Evolutionary conservation across 371 early-diverging fungal species (phyloP), one percentile per base, ranked within the genome.

Genomic region (Haplosporangium sp.): DNA sequence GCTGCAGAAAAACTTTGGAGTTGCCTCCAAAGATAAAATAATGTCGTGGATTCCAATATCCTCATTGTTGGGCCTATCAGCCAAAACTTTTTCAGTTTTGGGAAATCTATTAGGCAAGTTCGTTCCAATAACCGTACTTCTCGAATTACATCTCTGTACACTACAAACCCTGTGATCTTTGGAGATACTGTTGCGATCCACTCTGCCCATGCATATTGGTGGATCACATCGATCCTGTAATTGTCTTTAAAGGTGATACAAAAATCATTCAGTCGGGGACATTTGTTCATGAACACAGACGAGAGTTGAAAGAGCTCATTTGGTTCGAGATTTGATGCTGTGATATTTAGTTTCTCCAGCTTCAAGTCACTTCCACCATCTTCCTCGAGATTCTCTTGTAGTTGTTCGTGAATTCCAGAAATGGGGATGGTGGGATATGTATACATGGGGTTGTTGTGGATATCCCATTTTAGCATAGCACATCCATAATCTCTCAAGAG

Each of bases 181-280:
- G 48, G 13, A 8, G 48, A 62, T 45, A 48, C 37, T 2, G 27
- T 48, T 15, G n/a, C n/a, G 48, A 62, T 4, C 63, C 63, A 62
- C 35, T 48, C 63, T 35, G 50, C 63, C 63, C 63, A 62, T 27
- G 34, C 48, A 13, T 35, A 62, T 27, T 62, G 63, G 6, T 11
- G 6, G 35, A 62, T 62, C 3, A 48, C 5, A 13, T 62, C 50
- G 37, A 62, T 34, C 34, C 34, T 47, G 17, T 8, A 62, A 35
- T 27, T 17, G 38, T 62, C 63, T 9, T 15, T 2, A 13, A 62
- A 45, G 10, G 9, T 40, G 10, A 62, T 9, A 27, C 15, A 19
- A 17, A 62, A 48, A 4, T 45, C 50, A 3, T 45, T 15, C 35
- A 62, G 63, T 45, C 40, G 35, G 4, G 63, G 63, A 48, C 47